A percentile compares a stretch with the other conserved stretches of the same genome.
Evolutionary conservation across 2,329 filamentous ascomycete species (phyloP).

Genomic region (Diaporthe vaccinii): DNA sequence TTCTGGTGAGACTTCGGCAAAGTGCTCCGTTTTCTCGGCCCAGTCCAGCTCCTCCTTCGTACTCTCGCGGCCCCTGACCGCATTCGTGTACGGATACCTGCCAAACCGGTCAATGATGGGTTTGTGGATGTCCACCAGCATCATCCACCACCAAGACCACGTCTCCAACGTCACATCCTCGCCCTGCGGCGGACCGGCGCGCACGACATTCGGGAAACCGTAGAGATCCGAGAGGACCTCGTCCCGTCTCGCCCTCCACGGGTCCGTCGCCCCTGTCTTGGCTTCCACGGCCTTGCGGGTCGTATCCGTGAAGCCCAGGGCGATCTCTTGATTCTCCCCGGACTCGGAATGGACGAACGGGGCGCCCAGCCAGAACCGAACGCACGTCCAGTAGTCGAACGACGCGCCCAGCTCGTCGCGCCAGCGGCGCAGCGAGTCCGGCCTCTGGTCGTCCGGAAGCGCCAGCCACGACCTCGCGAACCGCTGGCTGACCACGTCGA

Average conservation of each 20-base stretch:
- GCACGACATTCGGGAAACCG: constrained; percentile 30
- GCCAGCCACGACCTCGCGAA: constrained; percentile 41
- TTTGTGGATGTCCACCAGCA: constrained; percentile 48
- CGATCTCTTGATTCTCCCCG: constrained; percentile 40
- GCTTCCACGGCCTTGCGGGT: constrained; percentile 45
- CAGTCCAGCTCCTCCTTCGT: constrained; percentile 47
- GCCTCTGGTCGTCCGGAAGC: constrained; percentile 42
- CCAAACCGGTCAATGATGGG: constrained; percentile 48
- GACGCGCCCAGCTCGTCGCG: constrained; percentile 35
- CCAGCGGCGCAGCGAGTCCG: constrained; percentile 43
- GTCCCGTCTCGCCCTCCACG: constrained; percentile 40
- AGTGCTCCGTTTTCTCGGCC: constrained; percentile 42
- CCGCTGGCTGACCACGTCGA: constrained; percentile 43
- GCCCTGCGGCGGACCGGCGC: constrained; percentile 41
- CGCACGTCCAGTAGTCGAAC: constrained; percentile 47
- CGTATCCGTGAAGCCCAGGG: constrained; percentile 44
- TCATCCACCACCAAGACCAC: constrained; percentile 45
- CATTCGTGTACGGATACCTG: constrained; percentile 49
- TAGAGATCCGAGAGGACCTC: constrained; percentile 27
- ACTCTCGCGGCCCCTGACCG: constrained; percentile 41
- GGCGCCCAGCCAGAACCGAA: constrained; percentile 46
- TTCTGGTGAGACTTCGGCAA: constrained; percentile 40
- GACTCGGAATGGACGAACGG: constrained; percentile 48
- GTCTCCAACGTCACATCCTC: constrained; percentile 29
- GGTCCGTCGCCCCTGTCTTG: constrained; percentile 43